Base-by-base conservation (phyloP, 208 protist genomes). In the Acanthamoeba triangularis region DNA sequence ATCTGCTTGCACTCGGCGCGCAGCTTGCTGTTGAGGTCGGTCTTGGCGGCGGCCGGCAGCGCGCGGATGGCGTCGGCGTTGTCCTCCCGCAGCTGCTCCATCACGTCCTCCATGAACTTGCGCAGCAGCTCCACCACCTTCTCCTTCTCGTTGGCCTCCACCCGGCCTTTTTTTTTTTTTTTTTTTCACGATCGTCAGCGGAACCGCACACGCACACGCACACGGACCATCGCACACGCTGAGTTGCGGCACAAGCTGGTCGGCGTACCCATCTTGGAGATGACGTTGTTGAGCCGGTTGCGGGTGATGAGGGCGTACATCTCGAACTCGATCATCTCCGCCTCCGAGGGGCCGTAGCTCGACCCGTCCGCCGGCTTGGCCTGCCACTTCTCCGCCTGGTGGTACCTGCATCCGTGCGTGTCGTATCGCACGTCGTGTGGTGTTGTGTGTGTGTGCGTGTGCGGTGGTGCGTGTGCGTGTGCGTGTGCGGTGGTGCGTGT, bases 241-340 rank as follows among this genome's bases (percentile, higher is more conserved):
- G 25, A 56, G 1, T 59, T 10, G 25, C 1, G 25, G 47, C 33
- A 3, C 0, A 37, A 6, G 20, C 8, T 13, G 41, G n/a, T n/a
- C n/a, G 76, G 14, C 47, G 28, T 88, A 63, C 80, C 80, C 41
- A 88, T 52, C 44, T 88, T 88, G 35, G 80, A 88, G 41, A 88
- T 52, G 52, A 88, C 80, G 80, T 61, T 88, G 28, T 61, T 88
- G 47, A 88, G 52, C 5, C 80, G 80, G 47, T 88, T 88, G n/a
- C 52, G 47, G 47, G 41, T 88, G 80, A 88, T 59, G 41, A 63
- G 52, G 23, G 80, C 80, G 41, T 63, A 63, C 80, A 88, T 52
- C 80, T 78, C 69, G n/a, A 78, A 78, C 37, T 78, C 69, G 37
- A 78, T 6, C 69, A 78, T 30, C 37, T 88, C 52, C 11, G 41